A percentile compares a stretch with the other conserved stretches of the same genome.
phyloP scores from a whole-genome alignment of 306 rosid species.

The Begonia loranthoides region DNA sequence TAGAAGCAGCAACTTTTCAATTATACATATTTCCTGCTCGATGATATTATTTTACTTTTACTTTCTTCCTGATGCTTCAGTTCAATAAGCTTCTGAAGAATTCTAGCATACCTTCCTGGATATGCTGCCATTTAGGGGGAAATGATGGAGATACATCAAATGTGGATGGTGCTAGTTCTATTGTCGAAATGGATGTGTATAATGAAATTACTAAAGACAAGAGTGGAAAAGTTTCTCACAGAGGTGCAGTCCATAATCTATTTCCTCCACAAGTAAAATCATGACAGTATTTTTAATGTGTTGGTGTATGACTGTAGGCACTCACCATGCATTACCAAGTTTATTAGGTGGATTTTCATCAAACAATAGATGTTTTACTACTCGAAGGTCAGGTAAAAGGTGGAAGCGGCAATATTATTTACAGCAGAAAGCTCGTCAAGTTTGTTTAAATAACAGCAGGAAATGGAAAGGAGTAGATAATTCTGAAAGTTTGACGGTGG shows the following conservation, averaged over 20 bases:
- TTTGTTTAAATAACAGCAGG: constrained; percentile 81
- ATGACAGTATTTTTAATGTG: neutral
- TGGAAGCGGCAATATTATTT: constrained; percentile 64
- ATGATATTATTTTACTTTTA: too few relatives aligned
- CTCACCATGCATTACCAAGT: constrained; percentile 27
- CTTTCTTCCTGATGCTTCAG: constrained; percentile 9
- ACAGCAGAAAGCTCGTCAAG: constrained; percentile 94
- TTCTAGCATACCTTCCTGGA: constrained; percentile 77
- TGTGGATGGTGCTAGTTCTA: constrained; percentile 45
- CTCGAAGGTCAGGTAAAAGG: constrained; percentile 65
- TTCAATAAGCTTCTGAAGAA: constrained; percentile 47
- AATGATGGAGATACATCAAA: constrained; percentile 31
- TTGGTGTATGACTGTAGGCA: constrained; percentile 23
- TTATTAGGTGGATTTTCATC: constrained; percentile 31
- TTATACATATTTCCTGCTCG: too few relatives aligned
- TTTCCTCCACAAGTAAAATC: neutral
- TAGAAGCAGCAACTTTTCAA: too few relatives aligned
- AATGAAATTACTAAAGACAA: constrained; percentile 36
- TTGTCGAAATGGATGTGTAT: constrained; percentile 92
- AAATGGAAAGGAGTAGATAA: constrained; percentile 70
- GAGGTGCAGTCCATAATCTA: constrained; percentile 27
- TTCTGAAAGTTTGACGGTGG: constrained; percentile 23
- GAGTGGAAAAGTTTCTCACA: constrained; percentile 25
- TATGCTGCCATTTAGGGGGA: constrained; percentile 73
- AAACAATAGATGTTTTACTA: constrained; percentile 49